Evolutionary conservation across 306 rosid genomes (phyloP), one percentile per base, ranked within the genome.

Genomic region (Prunus davidiana): DNA sequence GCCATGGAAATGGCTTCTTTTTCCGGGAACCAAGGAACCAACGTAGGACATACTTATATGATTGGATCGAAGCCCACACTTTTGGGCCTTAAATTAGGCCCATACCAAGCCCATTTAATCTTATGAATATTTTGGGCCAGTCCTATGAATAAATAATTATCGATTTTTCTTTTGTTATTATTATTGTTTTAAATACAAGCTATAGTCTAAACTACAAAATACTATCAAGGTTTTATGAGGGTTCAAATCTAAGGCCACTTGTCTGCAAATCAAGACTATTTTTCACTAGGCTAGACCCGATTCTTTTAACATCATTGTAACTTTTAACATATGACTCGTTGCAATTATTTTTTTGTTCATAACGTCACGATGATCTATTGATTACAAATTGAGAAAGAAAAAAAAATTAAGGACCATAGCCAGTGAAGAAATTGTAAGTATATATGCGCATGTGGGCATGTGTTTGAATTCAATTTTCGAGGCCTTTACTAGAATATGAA

Each of bases 1-100:
- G 90, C 86, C 90, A 89, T 86, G 57, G 83, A 71, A 51, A 76
- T 74, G 86, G 83, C 80, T 71, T 79, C 73, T 19, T 18, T 3
- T n/a, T 30, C 28, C 60, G 10, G 60, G 38, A 52, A 22, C 52
- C 66, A 25, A 32, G 4, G 12, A 34, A 3, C 20, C 24, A 10
- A 71, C 34, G 9, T 4, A 43, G 13, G 30, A 15, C 7, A 0
- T 4, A 15, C n/a, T 16, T 24, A 43, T 38, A 43, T 0, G 18
- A 8, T 54, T 38, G 64, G 75, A 61, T 20, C 11, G 12, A 55
- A 8, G 28, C 50, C 20, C 24, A 2, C 0, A 20, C 0, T 5
- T 0, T 71, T 55, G 76, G 52, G 52, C 66, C 24, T 30, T 4
- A 12, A 27, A 15, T 14, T 0, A 3, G 11, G 62, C 18, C 30